These are phyloP conservation scores for Aspergillus aculeatinus DNA, from an alignment of 2,329 filamentous ascomycete genomes.

Conservation along the genomic window DNA sequence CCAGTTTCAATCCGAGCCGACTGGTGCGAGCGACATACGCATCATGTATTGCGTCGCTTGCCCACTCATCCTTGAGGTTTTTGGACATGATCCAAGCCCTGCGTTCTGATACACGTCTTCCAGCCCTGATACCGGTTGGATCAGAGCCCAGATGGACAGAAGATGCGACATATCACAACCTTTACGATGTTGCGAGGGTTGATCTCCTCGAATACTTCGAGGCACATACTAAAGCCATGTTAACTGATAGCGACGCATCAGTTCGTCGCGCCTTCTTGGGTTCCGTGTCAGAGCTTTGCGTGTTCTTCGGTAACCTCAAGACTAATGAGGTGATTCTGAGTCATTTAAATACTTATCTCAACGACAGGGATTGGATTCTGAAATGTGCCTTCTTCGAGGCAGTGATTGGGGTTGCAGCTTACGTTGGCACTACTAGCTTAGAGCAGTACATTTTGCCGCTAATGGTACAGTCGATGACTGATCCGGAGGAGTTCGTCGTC, in stretches of 20 bases:
- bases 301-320: slow-evolving; percentile 90
- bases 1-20: slow-evolving; percentile 59
- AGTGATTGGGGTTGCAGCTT: slow-evolving; percentile 87
- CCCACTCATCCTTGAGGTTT: slow-evolving; percentile 79
- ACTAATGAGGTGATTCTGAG: slow-evolving; percentile 95
- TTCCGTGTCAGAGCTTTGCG: slow-evolving; percentile 86
- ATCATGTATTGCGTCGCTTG: slow-evolving; percentile 83
- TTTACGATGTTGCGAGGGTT: slow-evolving; percentile 82
- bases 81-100: slow-evolving; percentile 89
- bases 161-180: slow-evolving; percentile 69
- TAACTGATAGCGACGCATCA: slow-evolving; percentile 81
- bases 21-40: slow-evolving; percentile 89
- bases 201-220: slow-evolving; percentile 85
- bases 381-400: slow-evolving; percentile 97
- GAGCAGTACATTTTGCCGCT: slow-evolving; percentile 95
- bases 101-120: slow-evolving; percentile 76
- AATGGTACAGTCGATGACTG: slow-evolving; percentile 91
- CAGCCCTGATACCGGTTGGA: slow-evolving; percentile 70
- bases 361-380: slow-evolving; percentile 92
- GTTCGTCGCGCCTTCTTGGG: slow-evolving; percentile 88
- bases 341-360: slow-evolving; percentile 94
- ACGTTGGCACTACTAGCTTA: slow-evolving; percentile 81
- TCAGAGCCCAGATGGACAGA: slow-evolving; percentile 71
- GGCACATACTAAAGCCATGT: slow-evolving; percentile 79
- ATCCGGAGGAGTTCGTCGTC: slow-evolving; percentile 90